Evolutionary conservation across 225 moss, liverwort and hornwort species (phyloP), one percentile per base, ranked within the genome.

Genomic region (Neckera pumila): DNA sequence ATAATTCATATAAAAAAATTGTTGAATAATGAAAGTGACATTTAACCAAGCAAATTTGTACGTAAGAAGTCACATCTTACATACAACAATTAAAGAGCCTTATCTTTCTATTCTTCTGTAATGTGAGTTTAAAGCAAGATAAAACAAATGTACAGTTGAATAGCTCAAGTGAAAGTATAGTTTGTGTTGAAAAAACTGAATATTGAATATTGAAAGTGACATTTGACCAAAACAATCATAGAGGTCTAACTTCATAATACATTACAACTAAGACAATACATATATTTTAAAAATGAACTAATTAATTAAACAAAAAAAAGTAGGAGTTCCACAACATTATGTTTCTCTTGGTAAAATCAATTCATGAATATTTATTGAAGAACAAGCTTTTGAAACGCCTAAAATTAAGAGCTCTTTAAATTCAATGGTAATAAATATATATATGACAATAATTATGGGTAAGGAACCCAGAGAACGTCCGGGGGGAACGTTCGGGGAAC

Each of bases 291-390:
- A 18, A 33, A 33, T 2, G 31, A 57, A 17, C 38, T 26, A 79
- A 40, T 1, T 6, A 20, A 40, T n/a, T n/a, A n/a, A n/a, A n/a
- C n/a, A 11, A 30, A 4, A 4, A 4, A 6, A 60, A 60, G 1
- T 58, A 42, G 19, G 10, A 59, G 42, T 0, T 30, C 40, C 1
- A 30, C 2, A 0, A 2, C 3, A 30, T 28, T 8, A 30, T 58
- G 2, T 28, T 42, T 42, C 5, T 60, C 20, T 30, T 79, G 4
- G 7, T 7, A 38, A 58, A 20, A 60, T 20, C 11, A 45, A 19
- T 20, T 20, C 30, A 42, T 9, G 8, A 21, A 20, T 61, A 60
- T 14, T 80, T 53, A 53, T 53, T 80, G 28, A 57, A 57, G 38
- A 57, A 17, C 11, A 17, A 30, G 42, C 28, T 18, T 80, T 4